These are phyloP conservation scores for Medicago ruthenica DNA, from an alignment of 306 rosid species.

Conservation along the genomic window DNA sequence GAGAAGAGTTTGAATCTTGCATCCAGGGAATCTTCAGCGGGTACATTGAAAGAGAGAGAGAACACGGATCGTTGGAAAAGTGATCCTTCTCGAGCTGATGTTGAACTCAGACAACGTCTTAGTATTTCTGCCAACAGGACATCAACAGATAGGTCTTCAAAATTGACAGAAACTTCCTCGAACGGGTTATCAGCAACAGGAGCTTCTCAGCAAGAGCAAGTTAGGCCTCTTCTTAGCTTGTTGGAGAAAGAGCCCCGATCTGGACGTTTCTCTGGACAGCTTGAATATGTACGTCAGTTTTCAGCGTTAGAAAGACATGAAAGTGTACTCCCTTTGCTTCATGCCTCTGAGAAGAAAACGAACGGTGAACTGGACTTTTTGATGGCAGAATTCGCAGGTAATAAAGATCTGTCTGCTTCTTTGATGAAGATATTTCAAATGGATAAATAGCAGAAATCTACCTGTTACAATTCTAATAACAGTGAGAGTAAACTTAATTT, in stretches of 20 bases:
- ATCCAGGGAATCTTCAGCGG: constrained; percentile 63
- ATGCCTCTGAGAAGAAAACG: constrained; percentile 86
- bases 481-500: constrained; percentile 13
- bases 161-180: constrained; percentile 68
- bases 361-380: constrained; percentile 93
- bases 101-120: constrained; percentile 68
- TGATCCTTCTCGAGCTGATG: constrained; percentile 70
- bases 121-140: constrained; percentile 64
- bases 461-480: constrained; percentile 6
- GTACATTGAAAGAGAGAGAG: constrained; percentile 63
- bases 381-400: constrained; percentile 99
- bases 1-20: constrained; percentile 59
- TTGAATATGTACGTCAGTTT: constrained; percentile 86
- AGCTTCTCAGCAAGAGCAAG: constrained; percentile 78
- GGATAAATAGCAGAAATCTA: constrained; percentile 14
- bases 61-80: constrained; percentile 68
- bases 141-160: constrained; percentile 76
- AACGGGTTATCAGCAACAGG: constrained; percentile 67
- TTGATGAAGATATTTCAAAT: constrained; percentile 15
- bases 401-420: constrained; percentile 34
- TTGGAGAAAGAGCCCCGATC: constrained; percentile 98
- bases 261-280: constrained; percentile 94
- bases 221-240: constrained; percentile 96
- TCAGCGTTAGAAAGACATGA: constrained; percentile 96
- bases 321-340: constrained; percentile 91